Conservation (phyloP, 2,329 filamentous ascomycete genomes). For the Ophidiomyces ophidiicola region DNA sequence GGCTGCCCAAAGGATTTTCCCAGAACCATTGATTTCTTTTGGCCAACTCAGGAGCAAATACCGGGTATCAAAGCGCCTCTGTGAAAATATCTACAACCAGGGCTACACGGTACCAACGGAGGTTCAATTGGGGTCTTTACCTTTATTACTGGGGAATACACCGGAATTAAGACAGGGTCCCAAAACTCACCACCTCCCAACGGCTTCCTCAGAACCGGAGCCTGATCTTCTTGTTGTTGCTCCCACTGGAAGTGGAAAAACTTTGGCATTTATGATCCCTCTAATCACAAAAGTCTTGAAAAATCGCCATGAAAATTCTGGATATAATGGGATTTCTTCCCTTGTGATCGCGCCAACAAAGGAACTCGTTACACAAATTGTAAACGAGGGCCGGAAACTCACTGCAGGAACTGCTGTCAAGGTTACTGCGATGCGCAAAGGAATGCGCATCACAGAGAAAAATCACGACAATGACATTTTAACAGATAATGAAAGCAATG, state of each 20-base stretch:
- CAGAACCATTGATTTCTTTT: constrained; percentile 70
- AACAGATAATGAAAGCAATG: constrained; percentile 15
- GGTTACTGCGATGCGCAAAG: constrained; percentile 72
- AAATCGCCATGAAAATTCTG: constrained; percentile 38
- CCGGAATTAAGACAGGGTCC: constrained; percentile 14
- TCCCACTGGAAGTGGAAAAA: constrained; percentile 94
- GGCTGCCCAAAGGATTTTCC: constrained; percentile 50
- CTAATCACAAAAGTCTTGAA: constrained; percentile 64
- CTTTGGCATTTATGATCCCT: constrained; percentile 80
- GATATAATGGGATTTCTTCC: constrained; percentile 50
- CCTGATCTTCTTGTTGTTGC: constrained; percentile 79
- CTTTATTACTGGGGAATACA: constrained; percentile 52
- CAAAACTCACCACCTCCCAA: constrained; percentile 16
- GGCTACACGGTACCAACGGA: constrained; percentile 83
- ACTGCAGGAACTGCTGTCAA: constrained; percentile 63
- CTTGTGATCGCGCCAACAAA: constrained; percentile 68
- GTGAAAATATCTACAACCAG: constrained; percentile 69
- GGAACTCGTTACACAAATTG: constrained; percentile 70
- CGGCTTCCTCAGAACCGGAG: constrained; percentile 19
- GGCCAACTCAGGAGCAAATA: constrained; percentile 57
- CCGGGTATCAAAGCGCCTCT: constrained; percentile 59
- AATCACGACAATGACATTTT: constrained; percentile 27
- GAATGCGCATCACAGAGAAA: constrained; percentile 54
- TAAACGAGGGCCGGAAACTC: constrained; percentile 71
- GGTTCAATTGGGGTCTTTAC: constrained; percentile 78